Conservation (phyloP, 2,329 filamentous ascomycete genomes). For the Stemphylium vesicarium region DNA sequence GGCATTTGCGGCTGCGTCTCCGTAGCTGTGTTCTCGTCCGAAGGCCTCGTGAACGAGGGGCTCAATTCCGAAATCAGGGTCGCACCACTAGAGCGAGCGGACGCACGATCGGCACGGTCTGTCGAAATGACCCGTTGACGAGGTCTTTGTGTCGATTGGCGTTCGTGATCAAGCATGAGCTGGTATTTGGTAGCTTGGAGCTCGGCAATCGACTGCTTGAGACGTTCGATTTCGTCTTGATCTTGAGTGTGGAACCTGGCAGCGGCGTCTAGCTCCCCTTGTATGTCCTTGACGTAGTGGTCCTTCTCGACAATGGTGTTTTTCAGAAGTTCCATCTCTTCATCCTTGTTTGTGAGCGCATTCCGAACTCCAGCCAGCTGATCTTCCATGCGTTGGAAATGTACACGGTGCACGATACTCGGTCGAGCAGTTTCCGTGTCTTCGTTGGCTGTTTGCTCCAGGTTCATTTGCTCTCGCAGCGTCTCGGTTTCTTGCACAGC, state of each 20-base stretch:
- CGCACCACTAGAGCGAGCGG: conserved; percentile 40
- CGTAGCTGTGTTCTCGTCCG: conserved; percentile 20
- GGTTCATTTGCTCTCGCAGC: conserved; percentile 31
- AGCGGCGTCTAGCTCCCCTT: conserved; percentile 26
- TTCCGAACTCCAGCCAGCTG: conserved; percentile 37
- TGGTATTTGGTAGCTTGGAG: conserved; percentile 39
- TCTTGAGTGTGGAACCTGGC: conserved; percentile 23
- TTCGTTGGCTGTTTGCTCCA: conserved; percentile 36
- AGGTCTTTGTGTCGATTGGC: conserved; percentile 31
- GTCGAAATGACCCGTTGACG: conserved; percentile 27
- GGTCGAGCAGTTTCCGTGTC: conserved; percentile 42
- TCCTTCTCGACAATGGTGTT: conserved; percentile 25
- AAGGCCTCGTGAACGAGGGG: conserved; percentile 18
- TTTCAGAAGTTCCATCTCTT: conserved; percentile 29
- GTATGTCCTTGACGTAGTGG: conserved; percentile 24
- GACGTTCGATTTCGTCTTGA: conserved; percentile 35
- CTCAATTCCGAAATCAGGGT: conserved; percentile 40
- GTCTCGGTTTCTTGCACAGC: conserved; percentile 32
- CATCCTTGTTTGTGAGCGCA: conserved; percentile 26
- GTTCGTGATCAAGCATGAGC: conserved; percentile 43
- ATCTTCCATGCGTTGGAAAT: conserved; percentile 44
- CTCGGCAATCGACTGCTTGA: conserved; percentile 30
- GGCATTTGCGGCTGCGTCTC: conserved; percentile 13
- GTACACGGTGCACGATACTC: conserved; percentile 41
- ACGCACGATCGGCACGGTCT: conserved; percentile 29